Evolutionary conservation across 805 yeast species (phyloP), one percentile per base, ranked within the genome.

Genomic region (Babjeviella inositovora): DNA sequence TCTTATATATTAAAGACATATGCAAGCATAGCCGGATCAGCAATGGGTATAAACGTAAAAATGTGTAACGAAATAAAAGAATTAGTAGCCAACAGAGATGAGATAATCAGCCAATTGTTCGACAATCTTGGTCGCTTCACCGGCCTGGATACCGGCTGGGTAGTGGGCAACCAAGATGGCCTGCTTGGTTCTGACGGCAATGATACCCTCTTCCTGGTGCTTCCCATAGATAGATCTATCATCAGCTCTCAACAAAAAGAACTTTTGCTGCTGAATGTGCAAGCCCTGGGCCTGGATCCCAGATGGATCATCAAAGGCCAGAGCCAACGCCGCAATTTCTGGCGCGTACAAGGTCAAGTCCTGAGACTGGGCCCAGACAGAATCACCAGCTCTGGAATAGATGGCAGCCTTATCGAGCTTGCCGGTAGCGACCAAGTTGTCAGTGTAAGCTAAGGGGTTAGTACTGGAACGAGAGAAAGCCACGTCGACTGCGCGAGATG

Each of bases 91-190:
- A 25, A 77, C 87, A 40, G 82, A 60, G 45, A 87, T 82, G 53
- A 90, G 65, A 45, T 90, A 85, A 47, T 90, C 97, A 22, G 93
- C 97, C 57, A 90, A 64, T 43, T 82, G 87, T 51, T 90, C 98
- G 27, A 87, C 94, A 32, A 85, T 79, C 41, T 76, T 70, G 29
- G 96, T 79, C 25, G 97, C 97, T 45, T 81, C 94, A 37, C 93
- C 95, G 15, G 97, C 81, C 48, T 74, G 87, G 22, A 80, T 76
- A 26, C 85, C 85, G 8, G 79, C 68, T 9, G 93, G 90, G 46
- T 90, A 90, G 50, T 90, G 97, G n/a, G 90, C 95, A 38, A 90
- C 55, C 43, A 90, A 53, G 27, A 90, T 70, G 15, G 96, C 84
- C 53, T 87, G 97, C 44, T 71, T 80, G 26, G 97, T 84, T 62